Conservation (phyloP, 805 yeast genomes). For the Cyberlindnera suaveolens region DNA sequence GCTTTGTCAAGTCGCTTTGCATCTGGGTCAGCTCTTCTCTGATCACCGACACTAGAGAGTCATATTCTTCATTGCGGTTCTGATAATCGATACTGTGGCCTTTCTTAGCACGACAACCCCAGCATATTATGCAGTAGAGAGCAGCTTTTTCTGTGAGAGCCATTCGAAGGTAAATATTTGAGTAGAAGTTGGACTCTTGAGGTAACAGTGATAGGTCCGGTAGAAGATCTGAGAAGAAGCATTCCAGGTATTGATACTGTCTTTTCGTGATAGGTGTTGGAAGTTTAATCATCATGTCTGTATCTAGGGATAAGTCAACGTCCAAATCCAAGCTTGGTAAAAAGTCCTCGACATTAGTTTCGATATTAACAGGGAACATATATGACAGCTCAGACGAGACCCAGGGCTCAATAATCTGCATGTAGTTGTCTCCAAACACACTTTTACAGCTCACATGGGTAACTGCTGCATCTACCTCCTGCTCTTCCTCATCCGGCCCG, state of each 20-base stretch:
- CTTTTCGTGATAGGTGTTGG: slow-evolving; percentile 27
- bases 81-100: slow-evolving; percentile 7
- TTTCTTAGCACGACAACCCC: slow-evolving; percentile 37
- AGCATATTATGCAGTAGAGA: slow-evolving; percentile 40
- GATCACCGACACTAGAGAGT: slow-evolving; percentile 4
- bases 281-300: neutral
- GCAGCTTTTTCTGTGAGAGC: slow-evolving; percentile 38
- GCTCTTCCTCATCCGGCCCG: slow-evolving; percentile 6
- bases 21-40: slow-evolving; percentile 17
- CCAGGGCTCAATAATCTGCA: slow-evolving; percentile 6
- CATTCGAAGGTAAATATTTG: slow-evolving; percentile 38
- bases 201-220: slow-evolving; percentile 35
- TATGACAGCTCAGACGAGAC: slow-evolving; percentile 1
- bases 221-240: slow-evolving; percentile 38
- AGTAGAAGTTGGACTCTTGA: slow-evolving; percentile 37
- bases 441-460: slow-evolving; percentile 2
- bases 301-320: neutral
- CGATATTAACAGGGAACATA: slow-evolving; percentile 3
- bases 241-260: slow-evolving; percentile 34
- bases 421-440: slow-evolving; percentile 2
- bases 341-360: neutral
- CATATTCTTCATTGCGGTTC: slow-evolving; percentile 14
- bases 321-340: neutral
- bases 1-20: slow-evolving; percentile 17
- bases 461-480: slow-evolving; percentile 8